phyloP scores from a whole-genome alignment of 768 basidiomycete genomes.

The Trametes sanguinea region DNA sequence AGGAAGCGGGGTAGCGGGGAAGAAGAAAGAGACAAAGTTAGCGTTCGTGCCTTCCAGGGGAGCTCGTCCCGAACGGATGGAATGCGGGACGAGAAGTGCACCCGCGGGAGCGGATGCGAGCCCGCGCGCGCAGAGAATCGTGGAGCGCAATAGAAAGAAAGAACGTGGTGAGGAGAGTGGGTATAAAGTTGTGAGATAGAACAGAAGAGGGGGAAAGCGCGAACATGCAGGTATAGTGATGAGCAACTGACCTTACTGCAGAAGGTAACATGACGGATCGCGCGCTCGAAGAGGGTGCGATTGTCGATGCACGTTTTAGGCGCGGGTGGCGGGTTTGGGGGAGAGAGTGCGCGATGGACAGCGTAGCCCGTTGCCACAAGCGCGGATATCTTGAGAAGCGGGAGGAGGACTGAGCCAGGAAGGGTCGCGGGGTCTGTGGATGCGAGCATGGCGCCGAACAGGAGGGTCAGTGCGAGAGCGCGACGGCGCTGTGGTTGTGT shows the following conservation, averaged over 20 bases:
- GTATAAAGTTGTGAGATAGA: not conserved
- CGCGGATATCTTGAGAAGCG: conserved; percentile 23
- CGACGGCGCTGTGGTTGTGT: not conserved
- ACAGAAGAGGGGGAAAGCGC: not conserved
- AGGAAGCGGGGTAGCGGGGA: no score
- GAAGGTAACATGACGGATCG: conserved; percentile 29
- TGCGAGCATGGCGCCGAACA: conserved; percentile 4
- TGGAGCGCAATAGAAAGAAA: not conserved
- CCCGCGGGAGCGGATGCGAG: not conserved
- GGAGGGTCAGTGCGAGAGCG: not conserved
- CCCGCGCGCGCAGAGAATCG: not conserved
- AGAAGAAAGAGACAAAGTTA: conserved; percentile 1
- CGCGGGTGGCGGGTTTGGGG: conserved; percentile 28
- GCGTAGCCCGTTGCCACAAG: conserved; percentile 27
- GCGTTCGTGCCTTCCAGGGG: conserved; percentile 2
- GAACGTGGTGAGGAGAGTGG: not conserved
- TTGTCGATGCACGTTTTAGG: conserved; percentile 24
- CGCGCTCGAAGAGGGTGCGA: conserved; percentile 29
- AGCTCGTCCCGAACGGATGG: not conserved
- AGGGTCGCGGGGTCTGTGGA: not conserved
- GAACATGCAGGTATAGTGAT: not conserved
- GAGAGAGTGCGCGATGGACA: conserved; percentile 28
- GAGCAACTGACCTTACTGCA: conserved; percentile 28
- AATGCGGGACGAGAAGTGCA: conserved; percentile 7
- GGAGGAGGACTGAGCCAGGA: conserved; percentile 1